Conservation (phyloP, 441 rosid species). For the Sinapis alba region DNA sequence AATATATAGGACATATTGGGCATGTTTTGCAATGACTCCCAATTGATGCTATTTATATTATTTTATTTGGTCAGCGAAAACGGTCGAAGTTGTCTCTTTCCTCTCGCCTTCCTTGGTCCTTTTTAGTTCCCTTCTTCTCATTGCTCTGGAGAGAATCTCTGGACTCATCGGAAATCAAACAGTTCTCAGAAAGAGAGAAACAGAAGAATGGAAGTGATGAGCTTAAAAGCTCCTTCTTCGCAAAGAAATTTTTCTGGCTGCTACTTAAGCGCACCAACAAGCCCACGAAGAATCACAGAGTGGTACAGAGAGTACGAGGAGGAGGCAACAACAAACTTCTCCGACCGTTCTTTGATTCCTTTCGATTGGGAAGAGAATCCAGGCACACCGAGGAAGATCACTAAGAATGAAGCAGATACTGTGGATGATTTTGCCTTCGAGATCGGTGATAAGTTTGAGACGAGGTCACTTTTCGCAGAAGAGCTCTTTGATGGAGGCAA, state of each 20-base stretch:
- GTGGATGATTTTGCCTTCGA: constrained; percentile 77
- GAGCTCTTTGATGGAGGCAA: constrained; percentile 87
- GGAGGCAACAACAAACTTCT: neutral
- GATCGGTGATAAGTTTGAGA: constrained; percentile 47
- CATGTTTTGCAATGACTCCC: too few relatives aligned
- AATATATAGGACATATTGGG: too few relatives aligned
- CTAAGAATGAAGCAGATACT: constrained; percentile 11
- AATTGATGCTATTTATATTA: too few relatives aligned
- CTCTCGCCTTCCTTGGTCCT: too few relatives aligned
- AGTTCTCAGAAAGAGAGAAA: too few relatives aligned
- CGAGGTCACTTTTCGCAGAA: constrained; percentile 64
- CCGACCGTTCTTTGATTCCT: constrained; percentile 41
- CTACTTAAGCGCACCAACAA: constrained; percentile 75
- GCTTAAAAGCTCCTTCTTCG: constrained; percentile 61
- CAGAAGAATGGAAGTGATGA: constrained; percentile 23
- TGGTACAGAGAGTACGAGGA: constrained; percentile 50
- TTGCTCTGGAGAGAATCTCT: too few relatives aligned
- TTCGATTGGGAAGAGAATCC: constrained; percentile 70
- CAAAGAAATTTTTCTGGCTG: constrained; percentile 59
- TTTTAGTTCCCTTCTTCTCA: too few relatives aligned
- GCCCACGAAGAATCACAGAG: constrained; percentile 62
- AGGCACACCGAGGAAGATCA: constrained; percentile 54
- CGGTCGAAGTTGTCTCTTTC: too few relatives aligned
- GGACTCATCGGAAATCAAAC: too few relatives aligned
- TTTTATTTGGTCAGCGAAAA: too few relatives aligned